Evolutionary conservation across 345 rosid species (phyloP), one percentile per base, ranked within the genome.

Genomic region (Brassica nigra): DNA sequence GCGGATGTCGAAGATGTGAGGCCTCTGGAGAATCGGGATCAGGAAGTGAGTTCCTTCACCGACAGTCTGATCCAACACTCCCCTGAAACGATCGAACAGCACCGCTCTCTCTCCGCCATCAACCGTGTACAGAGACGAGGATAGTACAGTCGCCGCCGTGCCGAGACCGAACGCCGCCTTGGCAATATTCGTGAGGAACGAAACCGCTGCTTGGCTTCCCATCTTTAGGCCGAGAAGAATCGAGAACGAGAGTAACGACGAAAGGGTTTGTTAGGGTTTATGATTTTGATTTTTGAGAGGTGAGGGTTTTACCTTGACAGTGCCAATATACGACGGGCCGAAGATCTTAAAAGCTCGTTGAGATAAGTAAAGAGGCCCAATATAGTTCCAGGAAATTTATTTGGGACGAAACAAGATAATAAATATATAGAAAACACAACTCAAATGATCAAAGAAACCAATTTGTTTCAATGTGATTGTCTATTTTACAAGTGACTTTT

Each of bases 21-120:
- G 98, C 75, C 78, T 93, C 86, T 96, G 99, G 18, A 96, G 92
- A 90, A 90, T 89, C 0, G 99, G 99, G 73, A 96, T 74, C 62
- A 92, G 82, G 85, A 96, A 90, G 65, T 96, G 99, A 39, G 95
- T 90, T 62, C 99, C 98, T 86, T 96, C 99, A 0, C 97, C 87
- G 7, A 91, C 74, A 0, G 97, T 90, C 54, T 86, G 76, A 55
- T 93, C 97, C 84, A 93, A 28, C 47, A 96, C 97, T 54, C 99
- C 99, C 18, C 94, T 90, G 83, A 93, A 77, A 10, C 99, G 87
- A 83, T 93, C 99, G 82, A 96, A 96, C 66, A 96, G 81, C 69
- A 96, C 98, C 7, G 98, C 99, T 63, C 98, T 87, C 76, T 93
- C 85, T 30, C 98, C 98, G 0, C 99, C 99, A 70, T 95, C 99